These are phyloP conservation scores for Microcos paniculata DNA, from an alignment of 345 rosid species.

Conservation along the genomic window DNA sequence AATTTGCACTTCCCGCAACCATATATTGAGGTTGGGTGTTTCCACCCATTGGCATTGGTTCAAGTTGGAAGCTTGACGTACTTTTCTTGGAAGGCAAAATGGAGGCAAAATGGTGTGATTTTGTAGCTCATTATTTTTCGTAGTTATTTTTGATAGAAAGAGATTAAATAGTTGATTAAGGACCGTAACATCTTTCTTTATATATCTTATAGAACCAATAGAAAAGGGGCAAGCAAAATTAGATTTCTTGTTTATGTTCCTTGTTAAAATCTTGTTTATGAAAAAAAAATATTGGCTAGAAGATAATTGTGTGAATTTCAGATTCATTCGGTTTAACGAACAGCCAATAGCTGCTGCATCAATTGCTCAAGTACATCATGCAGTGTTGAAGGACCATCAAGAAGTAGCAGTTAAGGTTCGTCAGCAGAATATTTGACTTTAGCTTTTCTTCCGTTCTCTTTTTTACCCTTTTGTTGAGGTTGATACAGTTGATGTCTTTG, in stretches of 20 bases:
- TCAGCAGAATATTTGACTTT: not conserved
- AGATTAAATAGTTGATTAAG: not conserved
- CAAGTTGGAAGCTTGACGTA: not conserved
- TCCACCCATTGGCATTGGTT: not conserved
- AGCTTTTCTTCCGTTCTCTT: not conserved
- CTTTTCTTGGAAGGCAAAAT: not conserved
- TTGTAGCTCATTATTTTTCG: not conserved
- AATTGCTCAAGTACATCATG: constrained; percentile 92
- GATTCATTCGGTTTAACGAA: constrained; percentile 79
- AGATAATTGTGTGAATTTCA: constrained; percentile 28
- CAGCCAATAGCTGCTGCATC: constrained; percentile 95
- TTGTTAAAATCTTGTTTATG: not conserved
- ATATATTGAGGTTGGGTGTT: not conserved
- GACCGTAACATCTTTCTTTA: not conserved
- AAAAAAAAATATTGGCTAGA: constrained; percentile 2
- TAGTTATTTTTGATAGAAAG: not conserved
- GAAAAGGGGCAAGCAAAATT: not conserved
- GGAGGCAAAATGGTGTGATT: not conserved
- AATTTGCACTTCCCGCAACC: not conserved
- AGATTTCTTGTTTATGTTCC: not conserved
- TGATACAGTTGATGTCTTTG: not conserved
- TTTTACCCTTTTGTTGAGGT: constrained; percentile 7
- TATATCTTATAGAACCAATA: not conserved
- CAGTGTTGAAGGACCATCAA: constrained; percentile 53
- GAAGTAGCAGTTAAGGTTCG: constrained; percentile 88